Base-by-base conservation (phyloP, 805 yeast species). In the Phaffomyces antillensis region DNA sequence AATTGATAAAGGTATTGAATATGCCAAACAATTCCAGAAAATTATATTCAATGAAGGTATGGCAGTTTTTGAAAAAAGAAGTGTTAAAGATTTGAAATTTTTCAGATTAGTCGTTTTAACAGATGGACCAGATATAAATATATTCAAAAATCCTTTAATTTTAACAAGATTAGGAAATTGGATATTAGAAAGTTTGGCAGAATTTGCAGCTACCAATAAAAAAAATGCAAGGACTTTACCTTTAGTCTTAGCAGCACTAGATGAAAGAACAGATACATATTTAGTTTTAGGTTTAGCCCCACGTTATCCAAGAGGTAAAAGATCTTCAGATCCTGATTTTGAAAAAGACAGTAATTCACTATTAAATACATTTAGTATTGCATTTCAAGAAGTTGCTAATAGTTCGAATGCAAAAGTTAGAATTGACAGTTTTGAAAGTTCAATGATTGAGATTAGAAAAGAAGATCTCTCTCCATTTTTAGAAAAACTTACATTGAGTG, bases 361-460 rank as follows among this genome's bases (percentile, higher is more conserved):
- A 32, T 66, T 83, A 41, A 91, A 93, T 60, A 82, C 87, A 8
- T 93, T 93, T 59, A 90, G 96, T 39, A 77, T 83, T 46, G 96
- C 96, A 32, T 93, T 93, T 63, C 96, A 88, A 62, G 84, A 83
- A 52, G 86, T 90, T 25, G 93, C 97, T 1, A 73, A 72, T 38
- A 77, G 77, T 18, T 85, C 96, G 7, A 91, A 89, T 36, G 96
- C 97, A 3, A 81, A 85, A 54, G 89, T 89, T 17, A 75, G 91
- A 56, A 85, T 93, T 50, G 98, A 93, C 62, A 88, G 96, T 58
- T 93, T 93, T 65, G 98, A 93, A 61, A 86, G 95, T 51, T 81
- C 97, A 4, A 86, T 93, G 20, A 88, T 93, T 37, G 97, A 93
- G 65, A 81, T 93, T 37, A 68, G 87, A 48, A 83, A 81, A 58